phyloP scores from a whole-genome alignment of 2,329 filamentous ascomycete species.

The Penicillium sp. region DNA sequence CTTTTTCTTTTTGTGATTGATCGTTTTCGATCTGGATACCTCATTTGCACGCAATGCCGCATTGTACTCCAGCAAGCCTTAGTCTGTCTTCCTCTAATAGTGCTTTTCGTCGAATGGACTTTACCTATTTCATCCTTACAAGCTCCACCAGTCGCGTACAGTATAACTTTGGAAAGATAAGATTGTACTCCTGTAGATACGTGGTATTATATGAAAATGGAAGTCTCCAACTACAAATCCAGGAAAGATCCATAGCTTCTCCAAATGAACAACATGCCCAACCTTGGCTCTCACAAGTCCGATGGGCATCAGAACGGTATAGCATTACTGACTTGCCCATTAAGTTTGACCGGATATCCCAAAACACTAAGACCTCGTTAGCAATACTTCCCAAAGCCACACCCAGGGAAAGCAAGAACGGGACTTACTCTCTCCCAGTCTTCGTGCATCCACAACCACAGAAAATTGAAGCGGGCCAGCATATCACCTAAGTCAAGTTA shows the following conservation, averaged over 20 bases:
- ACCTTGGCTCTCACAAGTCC: not conserved
- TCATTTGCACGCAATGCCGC: conserved; percentile 23
- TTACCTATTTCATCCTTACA: conserved; percentile 1
- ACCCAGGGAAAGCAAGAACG: not conserved
- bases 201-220: not conserved
- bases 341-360: conserved; percentile 53
- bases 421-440: conserved; percentile 52
- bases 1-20: conserved; percentile 2
- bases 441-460: conserved; percentile 59
- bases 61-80: conserved; percentile 25
- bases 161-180: not conserved
- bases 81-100: conserved; percentile 17
- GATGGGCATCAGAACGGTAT: conserved; percentile 47
- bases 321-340: conserved; percentile 50
- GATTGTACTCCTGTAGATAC: not conserved
- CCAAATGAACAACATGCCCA: not conserved
- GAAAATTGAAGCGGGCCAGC: conserved; percentile 56
- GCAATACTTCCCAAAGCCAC: not conserved
- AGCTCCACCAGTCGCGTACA: not conserved
- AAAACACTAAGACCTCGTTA: conserved; percentile 46
- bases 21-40: conserved; percentile 26
- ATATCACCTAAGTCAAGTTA: conserved; percentile 45
- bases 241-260: not conserved
- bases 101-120: conserved; percentile 15
- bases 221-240: not conserved